Evolutionary conservation across 2,329 filamentous ascomycete species (phyloP).

Genomic region (Colletotrichum trifolii): DNA sequence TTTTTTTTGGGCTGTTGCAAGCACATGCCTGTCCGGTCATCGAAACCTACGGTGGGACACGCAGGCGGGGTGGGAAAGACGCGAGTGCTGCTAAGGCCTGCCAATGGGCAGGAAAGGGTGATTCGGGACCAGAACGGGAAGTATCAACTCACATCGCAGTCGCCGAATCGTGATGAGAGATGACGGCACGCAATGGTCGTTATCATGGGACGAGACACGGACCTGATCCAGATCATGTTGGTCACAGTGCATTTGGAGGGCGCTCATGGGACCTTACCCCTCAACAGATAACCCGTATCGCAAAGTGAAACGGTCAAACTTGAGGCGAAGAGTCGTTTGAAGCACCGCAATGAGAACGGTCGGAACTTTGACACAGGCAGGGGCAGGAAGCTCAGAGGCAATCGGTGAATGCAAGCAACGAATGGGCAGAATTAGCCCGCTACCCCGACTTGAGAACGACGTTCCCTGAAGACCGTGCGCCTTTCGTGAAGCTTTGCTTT

Average conservation of each 20-base stretch:
- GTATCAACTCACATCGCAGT: neutral
- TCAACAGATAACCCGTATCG: conserved; percentile 11
- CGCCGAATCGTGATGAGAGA: neutral
- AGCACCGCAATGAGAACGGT: conserved; percentile 3
- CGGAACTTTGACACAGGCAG: neutral
- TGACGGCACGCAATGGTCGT: neutral
- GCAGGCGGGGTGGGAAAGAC: too few species aligned
- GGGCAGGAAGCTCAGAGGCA: neutral
- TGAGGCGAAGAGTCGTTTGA: conserved; percentile 11
- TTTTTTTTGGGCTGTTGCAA: too few species aligned
- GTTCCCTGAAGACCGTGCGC: conserved; percentile 12
- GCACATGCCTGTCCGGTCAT: too few species aligned
- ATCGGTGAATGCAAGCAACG: conserved; percentile 9
- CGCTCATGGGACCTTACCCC: neutral
- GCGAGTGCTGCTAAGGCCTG: neutral
- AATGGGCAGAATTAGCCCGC: conserved; percentile 7
- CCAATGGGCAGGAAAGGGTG: neutral
- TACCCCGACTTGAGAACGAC: neutral
- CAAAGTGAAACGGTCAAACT: conserved; percentile 19
- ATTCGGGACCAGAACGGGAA: neutral
- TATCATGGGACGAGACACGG: conserved; percentile 23
- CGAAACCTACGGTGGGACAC: too few species aligned
- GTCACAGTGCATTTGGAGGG: neutral
- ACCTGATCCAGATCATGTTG: conserved; percentile 1
- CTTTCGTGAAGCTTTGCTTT: conserved; percentile 1